Base-by-base conservation (phyloP, 2,329 filamentous ascomycete species). In the Hypoxylon sp. region DNA sequence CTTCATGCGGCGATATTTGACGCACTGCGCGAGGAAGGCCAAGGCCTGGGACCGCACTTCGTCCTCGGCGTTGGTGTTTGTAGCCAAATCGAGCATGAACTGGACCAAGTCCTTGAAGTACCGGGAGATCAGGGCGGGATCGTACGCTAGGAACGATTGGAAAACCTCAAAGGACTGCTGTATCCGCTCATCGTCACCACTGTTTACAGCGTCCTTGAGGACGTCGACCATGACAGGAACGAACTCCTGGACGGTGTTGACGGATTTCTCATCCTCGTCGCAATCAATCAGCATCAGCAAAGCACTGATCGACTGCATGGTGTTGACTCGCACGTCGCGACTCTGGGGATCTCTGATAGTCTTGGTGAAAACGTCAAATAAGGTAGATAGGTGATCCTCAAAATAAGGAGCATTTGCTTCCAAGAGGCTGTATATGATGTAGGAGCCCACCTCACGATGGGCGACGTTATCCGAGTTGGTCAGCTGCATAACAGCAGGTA, bases 101-200 rank as follows among this genome's bases (percentile, higher is more conserved):
- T 92, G 89, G 67, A 98, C 87, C 8, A 99, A 87, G 76, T 98
- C 94, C 78, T 91, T 93, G 77, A 99, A 93, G 83, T 98, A 94
- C 61, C 88, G 86, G 72, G 91, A 92, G 57, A 98, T 85, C 55
- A 98, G 88, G 51, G 93, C 88, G 31, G 93, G 92, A 79, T 98
- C 95, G 80, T 94, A 97, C 71, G 92, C 92, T 59, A 99, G 88
- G 76, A 98, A 91, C 55, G 93, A 96, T 84, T 98, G 96, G 88
- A 98, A 97, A 73, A 97, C 94, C 79, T 98, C 96, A 75, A 98
- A 99, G 26, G 94, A 90, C 78, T 95, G 91, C 85, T 95, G 93
- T 74, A 92, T 91, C 79, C 92, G 91, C 78, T 97, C 94, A 75
- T 98, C 94, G 75, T 98, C 92, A 63, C 88, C 88, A 63, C 88